Evolutionary conservation across 257 asterid species (phyloP), one percentile per base, ranked within the genome.

Genomic region (Nicotiana attenuata): DNA sequence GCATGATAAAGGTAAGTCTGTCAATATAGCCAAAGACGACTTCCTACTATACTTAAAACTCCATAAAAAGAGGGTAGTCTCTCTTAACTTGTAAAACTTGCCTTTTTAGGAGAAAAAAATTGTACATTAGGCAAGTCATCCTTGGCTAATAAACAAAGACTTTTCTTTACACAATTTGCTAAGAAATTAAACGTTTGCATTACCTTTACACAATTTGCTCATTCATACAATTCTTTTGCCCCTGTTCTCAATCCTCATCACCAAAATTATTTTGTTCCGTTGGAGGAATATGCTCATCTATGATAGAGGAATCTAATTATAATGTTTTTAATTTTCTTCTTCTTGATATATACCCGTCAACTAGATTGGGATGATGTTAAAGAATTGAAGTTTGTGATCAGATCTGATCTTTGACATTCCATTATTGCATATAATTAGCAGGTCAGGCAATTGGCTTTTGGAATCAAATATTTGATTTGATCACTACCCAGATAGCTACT

Each of bases 1-100:
- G 56, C 82, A 78, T 60, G 82, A 78, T 14, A 45, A 78, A 78
- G 35, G 45, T 59, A 63, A 59, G 55, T 15, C 1, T 11, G 82
- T 78, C 59, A 78, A 78, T 45, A 20, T 59, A 78, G 82, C 82
- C 50, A 78, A 57, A 63, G 82, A 78, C 57, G 73, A 78, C 82
- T 78, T 69, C 73, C 82, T 78, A 78, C 9, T 28, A 33, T 78
- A 45, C 57, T 78, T 33, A 59, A n/a, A n/a, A 22, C 60, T 22
- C 60, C 38, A 73, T 22, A 45, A 45, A 26, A 63, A 19, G 11
- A 2, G 20, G 1, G 77, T 11, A 69, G 33, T 50, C 1, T 10
- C 2, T 50, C 55, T 50, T 10, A 50, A 13, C 5, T 50, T 3
- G 55, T 50, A 50, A 1, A 11, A 50, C 10, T 3, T 50, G 3